Base-by-base conservation (phyloP, 225 moss, liverwort and hornwort genomes). In the Physcomitrellopsis africana region DNA sequence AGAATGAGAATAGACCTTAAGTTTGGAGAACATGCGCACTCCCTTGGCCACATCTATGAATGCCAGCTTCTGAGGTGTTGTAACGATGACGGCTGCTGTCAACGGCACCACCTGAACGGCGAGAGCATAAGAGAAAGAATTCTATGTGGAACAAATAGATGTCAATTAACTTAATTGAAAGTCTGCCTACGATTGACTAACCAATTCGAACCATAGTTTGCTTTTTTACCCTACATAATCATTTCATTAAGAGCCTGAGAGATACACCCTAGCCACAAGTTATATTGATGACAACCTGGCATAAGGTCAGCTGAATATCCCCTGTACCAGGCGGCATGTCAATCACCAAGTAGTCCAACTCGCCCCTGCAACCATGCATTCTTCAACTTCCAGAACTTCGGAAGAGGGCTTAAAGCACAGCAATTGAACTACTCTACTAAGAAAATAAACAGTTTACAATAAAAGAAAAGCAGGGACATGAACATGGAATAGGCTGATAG, bases 321-420 rank as follows among this genome's bases (percentile, higher is more conserved):
- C 97, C 97, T 70, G 97, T 99, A 41, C 97, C 97, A 49, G 97
- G 97, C 67, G 97, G 97, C 97, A 99, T 99, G 80, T 99, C 97
- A 75, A 99, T 87, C 53, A 99, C 87, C 63, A 99, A 87, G 80
- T 99, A 99, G 80, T 99, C 97, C 85, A 99, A 87, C 87, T 99
- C 94, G 52, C 97, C 97, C 96, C 96, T 94, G 88, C 83, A 84
- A 66, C 42, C 74, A 75, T 72, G 48, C 47, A 51, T 10, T 47
- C 56, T 10, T 37, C 5, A 37, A 37, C 5, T 37, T 37, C 7
- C 7, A 37, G 32, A 37, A 37, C 32, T 37, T 4, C 32, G 32
- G 4, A 37, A 37, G 32, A 37, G 32, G 32, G 32, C 32, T 37
- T 37, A 4, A 37, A 37, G 32, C 0, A 37, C 32, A 37, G 32